Evolutionary conservation across 768 basidiomycete genomes (phyloP).

Genomic region (Porpolomopsis calyptriformis): DNA sequence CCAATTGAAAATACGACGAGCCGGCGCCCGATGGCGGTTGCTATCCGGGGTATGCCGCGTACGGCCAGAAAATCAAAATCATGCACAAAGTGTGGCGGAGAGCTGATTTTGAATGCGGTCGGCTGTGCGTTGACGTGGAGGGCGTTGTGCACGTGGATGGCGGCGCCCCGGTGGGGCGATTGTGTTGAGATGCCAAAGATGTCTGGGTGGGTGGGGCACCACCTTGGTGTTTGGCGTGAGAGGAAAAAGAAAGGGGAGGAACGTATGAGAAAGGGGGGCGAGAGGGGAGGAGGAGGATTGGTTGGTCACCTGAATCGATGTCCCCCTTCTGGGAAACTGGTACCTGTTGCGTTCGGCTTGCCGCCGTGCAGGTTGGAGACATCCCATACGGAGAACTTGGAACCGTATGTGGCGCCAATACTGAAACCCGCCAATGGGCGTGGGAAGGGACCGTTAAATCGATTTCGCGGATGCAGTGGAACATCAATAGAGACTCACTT

Average conservation of each 20-base stretch:
- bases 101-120: conserved; percentile 43
- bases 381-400: conserved; percentile 71
- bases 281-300: neutral
- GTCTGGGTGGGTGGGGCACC: conserved; percentile 67
- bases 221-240: too few relatives aligned
- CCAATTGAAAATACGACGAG: conserved; percentile 56
- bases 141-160: conserved; percentile 59
- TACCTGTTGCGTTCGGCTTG: conserved; percentile 52
- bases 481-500: too few relatives aligned
- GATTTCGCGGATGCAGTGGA: too few relatives aligned
- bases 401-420: conserved; percentile 64
- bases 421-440: too few relatives aligned
- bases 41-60: conserved; percentile 54
- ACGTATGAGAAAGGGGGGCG: neutral
- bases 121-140: conserved; percentile 57
- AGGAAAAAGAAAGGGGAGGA: too few relatives aligned
- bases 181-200: conserved; percentile 69
- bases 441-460: too few relatives aligned
- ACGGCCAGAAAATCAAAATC: conserved; percentile 70
- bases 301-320: conserved; percentile 51
- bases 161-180: conserved; percentile 49
- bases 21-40: conserved; percentile 51
- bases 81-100: conserved; percentile 53
- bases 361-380: conserved; percentile 62
- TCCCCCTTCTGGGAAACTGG: conserved; percentile 57